Evolutionary conservation across 768 basidiomycete genomes (phyloP), one percentile per base, ranked within the genome.

Genomic region (Lentinula boryana): DNA sequence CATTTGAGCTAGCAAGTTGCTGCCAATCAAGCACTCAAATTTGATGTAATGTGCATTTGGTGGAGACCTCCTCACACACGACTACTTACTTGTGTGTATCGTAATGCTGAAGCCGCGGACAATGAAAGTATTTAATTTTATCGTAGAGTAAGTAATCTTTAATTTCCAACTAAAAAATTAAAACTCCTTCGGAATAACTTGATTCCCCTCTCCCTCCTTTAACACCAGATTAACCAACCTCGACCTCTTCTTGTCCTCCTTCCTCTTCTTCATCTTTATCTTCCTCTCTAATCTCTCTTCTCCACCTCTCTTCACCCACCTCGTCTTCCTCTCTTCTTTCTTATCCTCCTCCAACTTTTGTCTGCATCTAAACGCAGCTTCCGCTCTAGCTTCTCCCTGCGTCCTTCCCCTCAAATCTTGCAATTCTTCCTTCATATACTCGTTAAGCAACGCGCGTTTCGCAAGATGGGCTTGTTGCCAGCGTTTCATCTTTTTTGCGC

Each of bases 401-500:
- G 79, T 83, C 43, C 89, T 84, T 23, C 87, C 88, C 57, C 82
- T 79, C 64, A 86, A 69, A 61, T 85, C 72, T 61, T 76, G 71
- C 66, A 86, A 68, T 58, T 86, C 86, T 53, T 81, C 78, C 5
- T 75, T 70, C 49, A 85, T 74, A 64, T 83, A 82, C 63, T 84
- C 73, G 61, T 79, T 75, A 51, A 87, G 75, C 58, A 88, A 74
- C 18, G 72, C 70, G 48, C 79, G 75, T 68, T 78, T 80, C 63
- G 78, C 75, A 16, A 69, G 65, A 63, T 80, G 78, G 64, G 78
- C 80, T 4, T 76, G 77, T 70, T 89, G 83, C 88, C 88, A 93
- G 63, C 92, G 84, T 53, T 77, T 76, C 67, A 89, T 86, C 70
- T 89, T 92, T 78, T 90, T 92, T 8, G 91, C 88, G 18, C 89